Base-by-base conservation (phyloP, 768 basidiomycete genomes). In the Macrolepiota dolichaula region DNA sequence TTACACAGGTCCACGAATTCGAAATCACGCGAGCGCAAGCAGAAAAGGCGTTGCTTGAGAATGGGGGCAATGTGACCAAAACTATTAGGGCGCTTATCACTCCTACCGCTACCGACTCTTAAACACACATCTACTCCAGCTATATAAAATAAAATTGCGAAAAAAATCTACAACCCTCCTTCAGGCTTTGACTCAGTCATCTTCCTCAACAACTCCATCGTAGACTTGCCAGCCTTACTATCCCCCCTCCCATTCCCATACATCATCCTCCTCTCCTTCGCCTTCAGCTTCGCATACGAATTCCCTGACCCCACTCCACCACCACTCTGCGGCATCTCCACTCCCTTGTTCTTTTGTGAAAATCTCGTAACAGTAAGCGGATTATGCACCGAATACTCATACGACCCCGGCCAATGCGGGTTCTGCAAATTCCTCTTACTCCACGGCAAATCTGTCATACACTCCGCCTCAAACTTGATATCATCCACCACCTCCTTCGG, bases 1-100 rank as follows among this genome's bases (percentile, higher is more conserved):
- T 49, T 11, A 5, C n/a, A 7, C 54, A 88, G 87, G 77, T 87
- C 11, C 76, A 79, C 63, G 87, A 90, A 72, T 81, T 90, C 59
- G 88, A 89, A 65, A 81, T 87, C 55, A 68, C 85, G 1, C 78
- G 82, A 52, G 65, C 73, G 3, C 81, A 83, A 62, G 87, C 86
- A 0, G 88, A 90, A 67, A 85, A 81, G 63, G 76, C 79, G 1
- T 73, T 90, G 3, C 65, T 70, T 19, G 82, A 85, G 49, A 77
- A 85, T 64, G 75, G 77, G 7, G 85, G 81, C 22, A 81, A 87
- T 63, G 52, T 89, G 1, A 65, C 63, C 6, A 83, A 84, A 66
- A 78, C 86, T 12, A 72, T 90, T 44, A 68, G 68, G 13, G 71
- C 79, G 3, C 73, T 83, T 29, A 67, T 81, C 11, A 66, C 67